Base-by-base conservation (phyloP, 2,329 filamentous ascomycete species). In the Fusarium devonianum region DNA sequence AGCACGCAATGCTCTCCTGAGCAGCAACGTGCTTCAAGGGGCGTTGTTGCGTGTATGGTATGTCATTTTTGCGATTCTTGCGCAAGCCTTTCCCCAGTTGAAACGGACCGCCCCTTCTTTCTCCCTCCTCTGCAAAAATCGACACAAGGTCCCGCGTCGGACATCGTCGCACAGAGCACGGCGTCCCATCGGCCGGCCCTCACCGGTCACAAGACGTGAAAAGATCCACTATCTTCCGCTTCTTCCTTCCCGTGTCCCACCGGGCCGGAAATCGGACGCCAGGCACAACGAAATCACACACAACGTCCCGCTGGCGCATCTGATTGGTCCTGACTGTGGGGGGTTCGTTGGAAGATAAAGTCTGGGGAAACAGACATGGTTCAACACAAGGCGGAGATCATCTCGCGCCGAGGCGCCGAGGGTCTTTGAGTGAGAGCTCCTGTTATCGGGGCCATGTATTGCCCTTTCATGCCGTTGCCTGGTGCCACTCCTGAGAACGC, bases 171-270 rank as follows among this genome's bases (percentile, higher is more conserved):
- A 25, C 29, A 32, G 40, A 43, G 40, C 39, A 42, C 45, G 53
- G 47, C 35, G 43, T 46, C 32, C 40, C 29, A 61, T 61, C 58
- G 54, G 50, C 54, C 58, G 58, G 54, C 30, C 18, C 36, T 39
- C 39, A 18, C 36, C 58, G 49, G 58, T 61, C 58, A 61, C 44
- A 55, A 35, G 60, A 61, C 49, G 42, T 56, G 17, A 37, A 5
- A 37, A 19, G 43, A 26, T 39, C 51, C 53, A 56, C 53, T 23
- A 21, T 51, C 50, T 64, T 63, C 62, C 49, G 67, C 65, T 68
- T 63, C 57, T n/a, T n/a, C 33, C 28, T 35, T 45, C 37, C 58
- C 58, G 54, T 59, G 17, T 29, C 25, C 14, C 47, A 32, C 54
- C 47, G 55, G 49, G 28, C 58, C 58, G 51, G 37, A 50, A 53